Base-by-base conservation (phyloP, 192 early-diverging fungal species). In the Chytriomyces sp. region DNA sequence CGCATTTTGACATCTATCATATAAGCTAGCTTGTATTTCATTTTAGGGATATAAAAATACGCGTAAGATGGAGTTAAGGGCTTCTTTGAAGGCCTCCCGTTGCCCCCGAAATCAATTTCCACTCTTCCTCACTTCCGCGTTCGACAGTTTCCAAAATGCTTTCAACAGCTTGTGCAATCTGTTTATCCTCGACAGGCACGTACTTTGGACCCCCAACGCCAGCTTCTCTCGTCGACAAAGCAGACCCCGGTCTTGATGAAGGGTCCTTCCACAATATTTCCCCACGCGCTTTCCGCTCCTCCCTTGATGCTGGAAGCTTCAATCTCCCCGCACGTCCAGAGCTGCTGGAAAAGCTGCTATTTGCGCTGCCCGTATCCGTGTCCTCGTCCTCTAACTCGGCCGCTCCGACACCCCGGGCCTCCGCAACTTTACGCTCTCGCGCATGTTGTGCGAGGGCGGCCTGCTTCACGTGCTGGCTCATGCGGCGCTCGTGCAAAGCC, bases 211-310 rank as follows among this genome's bases (percentile, higher is more conserved):
- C 66, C 44, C 17, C 17, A 22, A 14, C 28, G n/a, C 44, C 44
- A 52, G 12, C 40, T 5, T 17, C 17, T 49, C 63, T 49, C 31
- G 8, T 14, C 26, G 63, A 19, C 5, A n/a, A 37, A 10, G 8
- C 12, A 10, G 28, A 10, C 49, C n/a, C 5, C 32, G 8, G 22
- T 6, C 36, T 28, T 36, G 8, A 7, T 10, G 26, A 5, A 19
- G 66, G 66, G 19, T 19, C 19, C 30, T 57, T 70, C 68, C 68
- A 70, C 56, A 70, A 40, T 28, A 70, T 57, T 41, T 70, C 68
- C 22, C 68, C 68, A 25, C 68, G 56, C 25, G 54, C 68, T 59
- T 70, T 70, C n/a, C 57, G 17, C 28, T 57, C 68, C 26, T 59
- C 40, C 22, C 36, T 33, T 10, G 49, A 26, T 37, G 54, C 44